Conservation (phyloP, 2,329 filamentous ascomycete species). For the Diplodia mutila region DNA sequence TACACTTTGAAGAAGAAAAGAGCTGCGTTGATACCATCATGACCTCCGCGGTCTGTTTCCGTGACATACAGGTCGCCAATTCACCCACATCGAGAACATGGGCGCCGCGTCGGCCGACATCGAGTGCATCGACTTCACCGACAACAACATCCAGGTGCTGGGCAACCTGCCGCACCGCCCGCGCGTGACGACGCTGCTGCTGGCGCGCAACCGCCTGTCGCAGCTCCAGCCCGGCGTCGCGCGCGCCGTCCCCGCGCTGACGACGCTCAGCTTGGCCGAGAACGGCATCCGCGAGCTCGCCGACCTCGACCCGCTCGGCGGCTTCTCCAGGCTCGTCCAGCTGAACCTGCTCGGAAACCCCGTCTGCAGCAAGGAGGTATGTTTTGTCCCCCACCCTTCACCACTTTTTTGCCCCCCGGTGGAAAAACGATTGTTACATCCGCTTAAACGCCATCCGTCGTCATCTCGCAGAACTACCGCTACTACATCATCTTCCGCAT, state of each 20-base stretch:
- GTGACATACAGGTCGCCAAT: constrained; percentile 83
- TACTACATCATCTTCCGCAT: constrained; percentile 89
- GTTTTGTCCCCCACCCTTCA: constrained; percentile 35
- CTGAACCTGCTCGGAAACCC: constrained; percentile 85
- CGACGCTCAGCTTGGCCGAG: constrained; percentile 77
- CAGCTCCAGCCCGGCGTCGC: constrained; percentile 77
- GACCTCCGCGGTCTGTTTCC: constrained; percentile 44
- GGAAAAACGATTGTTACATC: background rate
- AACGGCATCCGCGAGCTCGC: constrained; percentile 84
- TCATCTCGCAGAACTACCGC: constrained; percentile 76
- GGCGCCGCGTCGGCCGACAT: constrained; percentile 81
- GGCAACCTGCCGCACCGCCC: constrained; percentile 92
- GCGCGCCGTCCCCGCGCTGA: constrained; percentile 78
- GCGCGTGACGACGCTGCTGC: constrained; percentile 82
- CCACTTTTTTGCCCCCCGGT: background rate
- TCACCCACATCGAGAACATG: constrained; percentile 95
- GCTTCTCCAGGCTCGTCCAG: constrained; percentile 73
- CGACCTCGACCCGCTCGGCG: constrained; percentile 79
- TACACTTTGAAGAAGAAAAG: constrained; percentile 67
- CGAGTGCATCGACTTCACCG: constrained; percentile 97
- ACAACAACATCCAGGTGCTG: constrained; percentile 91
- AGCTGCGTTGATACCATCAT: constrained; percentile 82
- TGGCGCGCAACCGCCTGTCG: constrained; percentile 85
- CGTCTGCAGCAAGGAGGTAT: constrained; percentile 86
- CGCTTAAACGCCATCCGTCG: constrained; percentile 25